Percentiles rank a stretch among this genome's conserved stretches.
Evolutionary conservation across 2,329 filamentous ascomycete species (phyloP).

Genomic region (Metarhizium guizhouense): DNA sequence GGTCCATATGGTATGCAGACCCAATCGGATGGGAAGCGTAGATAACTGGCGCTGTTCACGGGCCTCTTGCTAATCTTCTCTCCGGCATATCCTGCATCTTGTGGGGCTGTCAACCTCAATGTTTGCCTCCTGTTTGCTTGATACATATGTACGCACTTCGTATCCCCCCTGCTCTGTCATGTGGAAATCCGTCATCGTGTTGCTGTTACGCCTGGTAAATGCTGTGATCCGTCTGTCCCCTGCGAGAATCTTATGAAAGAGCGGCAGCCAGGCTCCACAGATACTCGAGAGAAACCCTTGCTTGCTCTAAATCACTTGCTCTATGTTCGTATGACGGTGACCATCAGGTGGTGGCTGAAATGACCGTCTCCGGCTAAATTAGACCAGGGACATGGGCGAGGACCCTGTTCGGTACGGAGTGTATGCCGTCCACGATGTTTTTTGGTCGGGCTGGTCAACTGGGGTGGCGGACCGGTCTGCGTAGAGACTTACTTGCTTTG

Average conservation of each 20-base stretch:
- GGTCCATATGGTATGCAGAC: not conserved
- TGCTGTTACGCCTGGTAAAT: not conserved
- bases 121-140: not conserved
- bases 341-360: not conserved
- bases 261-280: not conserved
- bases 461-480: not conserved
- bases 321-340: not conserved
- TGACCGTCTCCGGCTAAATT: not conserved
- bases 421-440: not conserved
- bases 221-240: not conserved
- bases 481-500: not conserved
- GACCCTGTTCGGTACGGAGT: not conserved
- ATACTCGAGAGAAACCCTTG: not conserved
- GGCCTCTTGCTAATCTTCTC: not conserved
- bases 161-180: too few relatives aligned
- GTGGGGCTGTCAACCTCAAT: not conserved
- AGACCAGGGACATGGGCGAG: not conserved
- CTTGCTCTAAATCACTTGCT: too few relatives aligned
- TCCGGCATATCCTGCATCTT: not conserved
- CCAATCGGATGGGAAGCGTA: not conserved
- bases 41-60: not conserved
- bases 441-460: not conserved
- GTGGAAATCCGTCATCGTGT: too few relatives aligned
- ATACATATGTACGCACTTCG: too few relatives aligned
- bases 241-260: not conserved